phyloP scores from a whole-genome alignment of 352 stramenopile species.

The Globisporangium viniferum region DNA sequence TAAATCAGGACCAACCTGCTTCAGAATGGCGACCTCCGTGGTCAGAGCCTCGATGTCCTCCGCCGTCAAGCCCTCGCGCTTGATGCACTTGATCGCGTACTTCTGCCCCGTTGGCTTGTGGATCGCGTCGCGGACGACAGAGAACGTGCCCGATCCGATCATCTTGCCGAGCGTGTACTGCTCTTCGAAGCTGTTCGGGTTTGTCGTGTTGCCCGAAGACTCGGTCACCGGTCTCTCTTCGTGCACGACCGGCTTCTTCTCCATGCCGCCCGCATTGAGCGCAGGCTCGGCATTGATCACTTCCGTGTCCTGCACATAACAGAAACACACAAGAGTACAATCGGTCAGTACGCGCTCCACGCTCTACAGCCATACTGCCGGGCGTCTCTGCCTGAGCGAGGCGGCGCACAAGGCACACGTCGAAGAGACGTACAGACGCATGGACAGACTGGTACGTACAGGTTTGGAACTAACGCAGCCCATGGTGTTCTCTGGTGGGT shows the following conservation, averaged over 20 bases:
- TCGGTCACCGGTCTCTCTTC: conserved; percentile 21
- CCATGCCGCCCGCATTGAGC: conserved; percentile 28
- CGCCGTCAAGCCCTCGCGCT: conserved; percentile 78
- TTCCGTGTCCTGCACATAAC: conserved; percentile 28
- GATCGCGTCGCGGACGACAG: conserved; percentile 79
- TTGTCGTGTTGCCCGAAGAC: conserved; percentile 21
- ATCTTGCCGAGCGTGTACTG: conserved; percentile 85
- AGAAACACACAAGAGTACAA: background rate
- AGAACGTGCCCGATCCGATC: conserved; percentile 90
- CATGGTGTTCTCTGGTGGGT: conserved; percentile 29
- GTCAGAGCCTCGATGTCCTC: conserved; percentile 87
- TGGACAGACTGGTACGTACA: conserved; percentile 24
- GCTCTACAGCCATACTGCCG: background rate
- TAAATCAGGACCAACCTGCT: conserved; percentile 47
- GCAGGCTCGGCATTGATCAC: conserved; percentile 38
- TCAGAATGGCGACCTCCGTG: conserved; percentile 83
- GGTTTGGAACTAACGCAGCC: conserved; percentile 76
- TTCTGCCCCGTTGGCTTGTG: conserved; percentile 82
- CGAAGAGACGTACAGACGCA: background rate
- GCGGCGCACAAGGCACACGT: background rate
- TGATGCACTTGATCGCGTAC: conserved; percentile 93
- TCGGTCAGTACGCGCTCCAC: background rate
- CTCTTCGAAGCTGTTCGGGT: conserved; percentile 77
- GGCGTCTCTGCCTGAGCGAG: background rate
- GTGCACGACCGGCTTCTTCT: conserved; percentile 24